These are phyloP conservation scores for Ulota crispa DNA, from an alignment of 225 moss, liverwort and hornwort genomes.

Conservation along the genomic window DNA sequence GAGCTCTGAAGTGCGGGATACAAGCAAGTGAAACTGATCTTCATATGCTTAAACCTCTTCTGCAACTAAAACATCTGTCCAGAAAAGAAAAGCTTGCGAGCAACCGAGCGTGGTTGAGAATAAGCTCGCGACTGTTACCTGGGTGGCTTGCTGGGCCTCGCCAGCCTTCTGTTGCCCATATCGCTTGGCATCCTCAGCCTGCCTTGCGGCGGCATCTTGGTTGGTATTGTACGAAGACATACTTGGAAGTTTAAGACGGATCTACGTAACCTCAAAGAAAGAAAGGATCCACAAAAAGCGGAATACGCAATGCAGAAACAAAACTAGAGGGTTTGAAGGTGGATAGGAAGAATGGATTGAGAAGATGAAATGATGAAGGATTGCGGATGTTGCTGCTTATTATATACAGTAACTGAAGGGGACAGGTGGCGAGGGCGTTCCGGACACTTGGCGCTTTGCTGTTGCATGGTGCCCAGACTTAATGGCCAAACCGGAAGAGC, in stretches of 20 bases:
- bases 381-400: fast-evolving
- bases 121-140: not conserved
- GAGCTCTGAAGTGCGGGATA: not conserved
- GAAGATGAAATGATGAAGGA: fast-evolving
- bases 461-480: not conserved
- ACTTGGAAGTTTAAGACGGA: too few species aligned
- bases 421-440: not conserved
- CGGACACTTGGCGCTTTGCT: not conserved
- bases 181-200: conserved; percentile 25
- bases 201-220: conserved; percentile 29
- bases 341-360: not conserved
- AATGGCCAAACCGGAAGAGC: not conserved
- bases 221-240: conserved; percentile 33
- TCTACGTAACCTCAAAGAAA: not conserved
- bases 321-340: fast-evolving
- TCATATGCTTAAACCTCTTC: not conserved
- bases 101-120: not conserved
- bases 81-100: not conserved
- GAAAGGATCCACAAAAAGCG: not conserved
- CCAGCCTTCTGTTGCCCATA: conserved; percentile 37
- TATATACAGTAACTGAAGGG: not conserved
- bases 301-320: not conserved
- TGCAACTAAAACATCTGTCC: not conserved
- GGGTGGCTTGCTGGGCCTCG: conserved; percentile 29
- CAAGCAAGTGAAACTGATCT: too few species aligned